phyloP scores from a whole-genome alignment of 1,284 basidiomycete species.

The Leccinum subfulvum region DNA sequence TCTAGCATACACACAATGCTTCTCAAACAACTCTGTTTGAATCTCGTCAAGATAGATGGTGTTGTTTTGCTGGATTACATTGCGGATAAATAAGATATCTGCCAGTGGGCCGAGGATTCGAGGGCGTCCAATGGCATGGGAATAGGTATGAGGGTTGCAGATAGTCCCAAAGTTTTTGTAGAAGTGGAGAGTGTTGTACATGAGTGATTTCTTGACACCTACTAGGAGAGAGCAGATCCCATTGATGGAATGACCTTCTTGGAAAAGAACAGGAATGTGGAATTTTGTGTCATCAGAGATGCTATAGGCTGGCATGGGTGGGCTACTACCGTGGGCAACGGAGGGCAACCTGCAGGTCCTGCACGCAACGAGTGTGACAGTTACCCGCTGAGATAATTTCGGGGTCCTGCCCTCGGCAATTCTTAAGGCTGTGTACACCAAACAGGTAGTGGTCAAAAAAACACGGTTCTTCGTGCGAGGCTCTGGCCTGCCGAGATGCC shows the following conservation, averaged over 20 bases:
- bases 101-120: background rate
- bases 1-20: no score
- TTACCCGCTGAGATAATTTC: no score
- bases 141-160: background rate
- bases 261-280: background rate
- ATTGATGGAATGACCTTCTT: background rate
- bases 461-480: no score
- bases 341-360: no score
- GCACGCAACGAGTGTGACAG: no score
- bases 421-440: no score
- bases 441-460: no score
- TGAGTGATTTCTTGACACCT: conserved; percentile 1
- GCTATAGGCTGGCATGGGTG: background rate
- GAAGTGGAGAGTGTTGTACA: conserved; percentile 1
- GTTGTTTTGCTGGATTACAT: background rate
- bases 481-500: no score
- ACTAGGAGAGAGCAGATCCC: background rate
- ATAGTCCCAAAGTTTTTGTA: background rate
- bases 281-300: background rate
- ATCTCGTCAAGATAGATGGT: no score
- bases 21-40: no score
- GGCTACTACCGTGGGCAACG: no score
- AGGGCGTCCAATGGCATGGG: background rate
- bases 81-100: background rate
- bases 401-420: no score